These are phyloP conservation scores for Fomitiporia mediterranea DNA, from an alignment of 1,284 basidiomycete genomes.

Conservation along the genomic window DNA sequence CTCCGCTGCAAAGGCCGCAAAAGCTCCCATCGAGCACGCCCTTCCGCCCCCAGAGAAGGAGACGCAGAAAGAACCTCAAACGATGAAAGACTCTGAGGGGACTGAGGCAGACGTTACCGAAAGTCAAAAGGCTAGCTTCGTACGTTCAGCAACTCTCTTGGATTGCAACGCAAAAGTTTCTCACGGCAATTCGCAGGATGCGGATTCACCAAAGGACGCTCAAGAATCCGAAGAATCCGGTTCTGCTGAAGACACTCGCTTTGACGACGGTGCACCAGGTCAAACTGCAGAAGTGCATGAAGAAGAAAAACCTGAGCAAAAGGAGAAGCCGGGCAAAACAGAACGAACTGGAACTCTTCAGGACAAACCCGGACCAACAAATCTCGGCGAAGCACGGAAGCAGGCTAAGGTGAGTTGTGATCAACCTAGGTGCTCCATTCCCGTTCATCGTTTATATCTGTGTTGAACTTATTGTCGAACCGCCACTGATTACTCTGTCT, in stretches of 20 bases:
- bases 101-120: slow-evolving; percentile 17
- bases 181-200: slow-evolving; percentile 10
- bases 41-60: slow-evolving; percentile 9
- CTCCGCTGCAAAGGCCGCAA: slow-evolving; percentile 7
- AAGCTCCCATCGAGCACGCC: slow-evolving; percentile 13
- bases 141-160: neutral
- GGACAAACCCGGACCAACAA: slow-evolving; percentile 15
- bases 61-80: slow-evolving; percentile 3
- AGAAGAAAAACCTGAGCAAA: slow-evolving; percentile 14
- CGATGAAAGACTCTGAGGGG: slow-evolving; percentile 20
- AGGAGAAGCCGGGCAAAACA: slow-evolving; percentile 7
- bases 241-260: slow-evolving; percentile 3
- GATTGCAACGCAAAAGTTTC: neutral
- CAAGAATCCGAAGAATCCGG: slow-evolving; percentile 17
- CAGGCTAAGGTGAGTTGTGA: slow-evolving; percentile 12
- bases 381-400: slow-evolving; percentile 17
- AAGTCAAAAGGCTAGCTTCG: slow-evolving; percentile 8
- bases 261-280: slow-evolving; percentile 12
- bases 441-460: neutral
- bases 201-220: slow-evolving; percentile 20
- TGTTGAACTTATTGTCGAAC: neutral
- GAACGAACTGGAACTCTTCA: slow-evolving; percentile 14
- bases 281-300: slow-evolving; percentile 1
- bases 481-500: neutral
- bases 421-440: neutral